phyloP scores from a whole-genome alignment of 805 yeast genomes.

The Kazachstania psychrophila region DNA sequence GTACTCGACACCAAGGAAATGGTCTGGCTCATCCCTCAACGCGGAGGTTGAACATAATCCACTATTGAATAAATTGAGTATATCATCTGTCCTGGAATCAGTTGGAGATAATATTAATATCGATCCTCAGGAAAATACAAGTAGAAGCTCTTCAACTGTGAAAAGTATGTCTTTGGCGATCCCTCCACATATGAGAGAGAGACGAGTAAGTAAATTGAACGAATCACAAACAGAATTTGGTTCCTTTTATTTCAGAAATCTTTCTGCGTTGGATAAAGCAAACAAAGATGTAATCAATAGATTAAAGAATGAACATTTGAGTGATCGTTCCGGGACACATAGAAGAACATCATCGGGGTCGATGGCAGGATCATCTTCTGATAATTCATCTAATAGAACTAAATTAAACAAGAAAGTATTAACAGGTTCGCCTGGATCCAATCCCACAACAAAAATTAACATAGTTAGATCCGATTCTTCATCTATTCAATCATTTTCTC shows the following conservation, averaged over 20 bases:
- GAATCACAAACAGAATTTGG: constrained; percentile 78
- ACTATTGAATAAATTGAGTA: constrained; percentile 21
- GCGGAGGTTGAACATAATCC: constrained; percentile 5
- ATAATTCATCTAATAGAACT: constrained; percentile 12
- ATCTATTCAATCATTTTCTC: constrained; percentile 21
- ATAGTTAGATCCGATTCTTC: constrained; percentile 20
- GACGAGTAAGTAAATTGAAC: constrained; percentile 63
- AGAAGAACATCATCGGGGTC: constrained; percentile 30
- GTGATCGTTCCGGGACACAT: constrained; percentile 24
- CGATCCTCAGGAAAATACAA: background rate
- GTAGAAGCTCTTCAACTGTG: constrained; percentile 28
- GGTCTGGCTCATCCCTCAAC: constrained; percentile 6
- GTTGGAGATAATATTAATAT: constrained; percentile 23
- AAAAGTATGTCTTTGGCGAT: constrained; percentile 39
- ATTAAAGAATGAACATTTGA: constrained; percentile 69
- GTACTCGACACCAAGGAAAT: constrained; percentile 7
- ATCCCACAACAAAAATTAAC: constrained; percentile 8
- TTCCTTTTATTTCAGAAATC: constrained; percentile 78
- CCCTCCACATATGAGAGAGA: constrained; percentile 53
- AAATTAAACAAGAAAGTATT: constrained; percentile 12
- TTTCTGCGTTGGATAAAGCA: constrained; percentile 85
- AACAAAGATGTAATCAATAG: constrained; percentile 87
- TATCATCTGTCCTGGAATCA: constrained; percentile 24
- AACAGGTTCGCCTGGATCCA: constrained; percentile 16
- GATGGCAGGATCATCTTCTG: constrained; percentile 32